Evolutionary conservation across 805 yeast genomes (phyloP), one percentile per base, ranked within the genome.

Genomic region (Yamadazyma takamatsuzukensis): DNA sequence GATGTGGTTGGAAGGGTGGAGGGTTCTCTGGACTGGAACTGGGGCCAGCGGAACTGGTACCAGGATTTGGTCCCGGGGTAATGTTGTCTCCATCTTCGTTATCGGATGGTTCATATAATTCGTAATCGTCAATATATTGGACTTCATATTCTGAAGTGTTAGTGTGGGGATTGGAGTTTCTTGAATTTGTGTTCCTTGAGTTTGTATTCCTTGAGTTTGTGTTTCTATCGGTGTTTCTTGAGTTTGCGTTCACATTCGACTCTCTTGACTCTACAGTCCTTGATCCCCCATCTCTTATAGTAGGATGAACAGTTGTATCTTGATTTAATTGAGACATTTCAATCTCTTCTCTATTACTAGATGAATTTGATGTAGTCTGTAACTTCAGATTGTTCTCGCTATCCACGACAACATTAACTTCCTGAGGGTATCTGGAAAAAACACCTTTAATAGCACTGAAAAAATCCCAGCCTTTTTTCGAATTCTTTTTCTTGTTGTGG

Each of bases 1-100:
- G 69, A 35, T 60, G 63, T 4, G 67, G 64, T 27, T 56, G 56
- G 43, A 74, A 74, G 2, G 64, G 58, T 9, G 76, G 74, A 1
- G 70, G 73, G 15, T 41, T 48, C 9, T 32, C 48, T 21, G 3
- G 25, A n/a, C n/a, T n/a, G 21, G 25, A 4, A 16, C 34, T n/a
- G 14, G 35, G 34, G 18, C 29, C 32, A 23, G 26, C 8, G 26
- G n/a, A n/a, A n/a, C 11, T 19, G 14, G 25, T n/a, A 8, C 25
- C 16, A n/a, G 32, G 12, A 9, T 10, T 11, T 8, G 12, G 6
- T 11, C 25, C 24, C 6, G 9, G 12, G 15, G 7, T n/a, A 26
- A n/a, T 7, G 9, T 26, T 16, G 15, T 24, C 13, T 9, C 19
- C 19, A 27, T 27, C 38, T 11, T 33, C 43, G 14, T 33, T 42